Evolutionary conservation across 2,329 filamentous ascomycete species (phyloP), one percentile per base, ranked within the genome.

Genomic region (Didymellaceae sp.): DNA sequence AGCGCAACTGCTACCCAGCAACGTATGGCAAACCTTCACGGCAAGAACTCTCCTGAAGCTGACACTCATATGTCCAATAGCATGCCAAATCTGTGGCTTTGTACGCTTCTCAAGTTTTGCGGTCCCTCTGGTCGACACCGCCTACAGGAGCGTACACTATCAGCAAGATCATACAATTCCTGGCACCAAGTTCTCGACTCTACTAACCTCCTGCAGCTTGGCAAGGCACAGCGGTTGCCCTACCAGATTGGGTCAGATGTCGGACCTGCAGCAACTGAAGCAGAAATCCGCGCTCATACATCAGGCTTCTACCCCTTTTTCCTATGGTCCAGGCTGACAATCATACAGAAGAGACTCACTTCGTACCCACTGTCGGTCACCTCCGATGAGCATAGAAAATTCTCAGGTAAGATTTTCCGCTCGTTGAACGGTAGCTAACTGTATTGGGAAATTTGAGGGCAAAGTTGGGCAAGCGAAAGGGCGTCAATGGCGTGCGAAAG

Each of bases 401-500:
- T 44, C 49, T 53, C 39, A 44, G 7, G 33, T 53, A 47, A 47
- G 44, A 53, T 47, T 47, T 44, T 46, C 38, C 20, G 21, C 39
- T 24, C 8, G 24, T 26, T 30, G 39, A 14, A 17, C 33, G 26
- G 7, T 44, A 33, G 39, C 49, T 53, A 53, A 44, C 49, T 40
- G 14, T 16, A 43, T 53, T 32, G 9, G 44, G 49, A 53, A 44
- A 39, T 44, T 52, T 31, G 26, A 47, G 39, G 28, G 39, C 49
- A 30, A 21, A 47, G 21, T 34, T 43, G 37, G 17, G 14, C 26
- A 35, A 30, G 25, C 22, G 43, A 17, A 43, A 53, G 43, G 44
- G 49, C 49, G 49, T 32, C 14, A 20, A 53, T 44, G 32, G 49
- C 39, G 49, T 53, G 44, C 38, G 33, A 47, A 53, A 31, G 44